Base-by-base conservation (phyloP, 1,139 yeast species). In the Lodderomyces oxycetoniae region DNA sequence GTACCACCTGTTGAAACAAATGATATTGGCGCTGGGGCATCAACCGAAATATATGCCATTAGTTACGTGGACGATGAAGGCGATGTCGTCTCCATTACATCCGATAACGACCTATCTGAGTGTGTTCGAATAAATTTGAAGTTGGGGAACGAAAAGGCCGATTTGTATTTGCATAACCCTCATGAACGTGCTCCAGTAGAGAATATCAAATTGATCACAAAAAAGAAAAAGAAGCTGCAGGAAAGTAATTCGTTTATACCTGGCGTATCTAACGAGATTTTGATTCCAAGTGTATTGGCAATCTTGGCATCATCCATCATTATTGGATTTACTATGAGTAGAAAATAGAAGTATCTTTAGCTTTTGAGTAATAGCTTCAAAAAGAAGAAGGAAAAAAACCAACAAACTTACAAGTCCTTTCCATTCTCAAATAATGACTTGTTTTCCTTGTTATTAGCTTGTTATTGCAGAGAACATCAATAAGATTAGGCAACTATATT, bases 51-150 rank as follows among this genome's bases (percentile, higher is more conserved):
- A 1, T 82, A 77, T 54, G 88, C 87, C 1, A 72, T 86, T 32
- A 79, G 89, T 41, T 87, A 86, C 48, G 56, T 79, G 20, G 96
- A 87, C 51, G 95, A 87, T 49, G 96, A 87, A 49, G 85, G 86
- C 4, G 96, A 87, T 53, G 61, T 81, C 4, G 86, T 87, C 16
- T 79, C 87, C 2, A 77, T 87, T 28, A 81, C 93, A 0, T 72
- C 86, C 2, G 83, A 81, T 46, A 72, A 71, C 45, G 95, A 87
- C 52, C 67, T 87, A 37, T 47, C 65, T 15, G 95, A 86, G 42
- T 86, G 95, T 52, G 76, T 83, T 17, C 57, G 62, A 32, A 69
- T 82, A 28, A 70, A 80, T 46, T 61, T 61, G 35, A 61, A 60
- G 35, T 57, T 73, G 26, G 65, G 68, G 14, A 59, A 63, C 32